Percentiles rank a stretch among this genome's conserved stretches.
phyloP scores from a whole-genome alignment of 768 basidiomycete genomes.

The Xanthoconium purpureum region DNA sequence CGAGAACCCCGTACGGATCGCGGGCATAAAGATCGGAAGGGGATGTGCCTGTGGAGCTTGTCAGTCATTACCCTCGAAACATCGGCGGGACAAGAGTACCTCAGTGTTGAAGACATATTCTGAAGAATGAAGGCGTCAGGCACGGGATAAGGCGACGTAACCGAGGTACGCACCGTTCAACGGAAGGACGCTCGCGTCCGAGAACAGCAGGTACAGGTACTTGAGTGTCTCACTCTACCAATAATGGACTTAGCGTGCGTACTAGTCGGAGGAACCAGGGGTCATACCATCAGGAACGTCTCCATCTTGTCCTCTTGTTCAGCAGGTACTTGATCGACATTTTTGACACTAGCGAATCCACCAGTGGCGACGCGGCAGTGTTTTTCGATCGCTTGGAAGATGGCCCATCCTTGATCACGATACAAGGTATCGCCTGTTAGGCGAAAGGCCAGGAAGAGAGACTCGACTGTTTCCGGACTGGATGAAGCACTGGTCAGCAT shows the following conservation, averaged over 20 bases:
- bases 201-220: slow-evolving; percentile 86
- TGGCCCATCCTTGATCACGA: slow-evolving; percentile 81
- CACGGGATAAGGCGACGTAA: not conserved
- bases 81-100: slow-evolving; percentile 37
- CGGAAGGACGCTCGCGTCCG: slow-evolving; percentile 68
- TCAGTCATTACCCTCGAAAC: not conserved
- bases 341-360: slow-evolving; percentile 79
- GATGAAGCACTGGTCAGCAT: not conserved
- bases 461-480: slow-evolving; percentile 93
- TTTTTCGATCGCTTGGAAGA: slow-evolving; percentile 85
- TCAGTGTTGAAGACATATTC: slow-evolving; percentile 94
- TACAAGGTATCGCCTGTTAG: slow-evolving; percentile 81
- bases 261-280: not conserved
- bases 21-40: slow-evolving; percentile 64
- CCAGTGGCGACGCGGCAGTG: slow-evolving; percentile 76
- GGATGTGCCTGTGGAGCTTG: slow-evolving; percentile 54
- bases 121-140: slow-evolving; percentile 28
- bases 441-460: slow-evolving; percentile 88
- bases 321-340: slow-evolving; percentile 76
- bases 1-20: slow-evolving; percentile 46
- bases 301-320: slow-evolving; percentile 89
- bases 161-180: slow-evolving; percentile 56
- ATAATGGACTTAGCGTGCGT: not conserved
- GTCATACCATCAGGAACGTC: slow-evolving; percentile 82
- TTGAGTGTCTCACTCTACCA: slow-evolving; percentile 83